phyloP scores from a whole-genome alignment of 805 yeast species.

The Cyberlindnera mycetangii region DNA sequence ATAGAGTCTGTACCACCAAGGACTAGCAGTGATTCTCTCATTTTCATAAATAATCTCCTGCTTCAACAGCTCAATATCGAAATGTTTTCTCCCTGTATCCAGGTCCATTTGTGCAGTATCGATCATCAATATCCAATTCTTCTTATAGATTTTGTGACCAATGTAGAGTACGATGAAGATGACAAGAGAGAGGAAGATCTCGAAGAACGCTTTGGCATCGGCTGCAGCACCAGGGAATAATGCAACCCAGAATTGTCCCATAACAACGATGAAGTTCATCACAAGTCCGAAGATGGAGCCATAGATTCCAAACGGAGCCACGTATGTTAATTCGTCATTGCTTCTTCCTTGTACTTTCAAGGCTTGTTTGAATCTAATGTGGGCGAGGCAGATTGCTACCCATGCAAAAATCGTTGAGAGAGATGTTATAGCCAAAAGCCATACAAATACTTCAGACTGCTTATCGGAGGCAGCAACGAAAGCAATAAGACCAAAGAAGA shows the following conservation, averaged over 20 bases:
- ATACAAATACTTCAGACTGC: conserved; percentile 53
- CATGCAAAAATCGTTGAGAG: conserved; percentile 60
- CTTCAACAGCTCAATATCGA: conserved; percentile 49
- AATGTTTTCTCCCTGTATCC: conserved; percentile 46
- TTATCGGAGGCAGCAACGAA: conserved; percentile 54
- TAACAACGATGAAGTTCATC: conserved; percentile 56
- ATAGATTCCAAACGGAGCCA: conserved; percentile 60
- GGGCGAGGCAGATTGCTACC: conserved; percentile 57
- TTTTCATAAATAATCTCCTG: conserved; percentile 54
- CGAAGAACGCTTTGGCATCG: conserved; percentile 58
- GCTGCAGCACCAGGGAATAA: conserved; percentile 61
- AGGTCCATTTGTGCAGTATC: conserved; percentile 35
- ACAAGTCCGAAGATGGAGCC: conserved; percentile 64
- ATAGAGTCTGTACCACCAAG: conserved; percentile 44
- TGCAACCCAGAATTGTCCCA: conserved; percentile 83
- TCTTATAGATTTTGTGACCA: conserved; percentile 54
- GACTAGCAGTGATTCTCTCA: conserved; percentile 39
- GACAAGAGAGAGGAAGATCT: conserved; percentile 61
- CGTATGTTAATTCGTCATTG: conserved; percentile 60
- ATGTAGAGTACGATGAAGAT: conserved; percentile 54
- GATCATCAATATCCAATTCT: conserved; percentile 38
- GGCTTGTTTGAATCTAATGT: conserved; percentile 63
- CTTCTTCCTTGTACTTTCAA: conserved; percentile 60
- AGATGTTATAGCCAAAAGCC: conserved; percentile 64
- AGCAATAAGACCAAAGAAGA: conserved; percentile 54